Conservation (phyloP, 1,139 yeast species). For the Scheffersomyces cryptocercus region DNA sequence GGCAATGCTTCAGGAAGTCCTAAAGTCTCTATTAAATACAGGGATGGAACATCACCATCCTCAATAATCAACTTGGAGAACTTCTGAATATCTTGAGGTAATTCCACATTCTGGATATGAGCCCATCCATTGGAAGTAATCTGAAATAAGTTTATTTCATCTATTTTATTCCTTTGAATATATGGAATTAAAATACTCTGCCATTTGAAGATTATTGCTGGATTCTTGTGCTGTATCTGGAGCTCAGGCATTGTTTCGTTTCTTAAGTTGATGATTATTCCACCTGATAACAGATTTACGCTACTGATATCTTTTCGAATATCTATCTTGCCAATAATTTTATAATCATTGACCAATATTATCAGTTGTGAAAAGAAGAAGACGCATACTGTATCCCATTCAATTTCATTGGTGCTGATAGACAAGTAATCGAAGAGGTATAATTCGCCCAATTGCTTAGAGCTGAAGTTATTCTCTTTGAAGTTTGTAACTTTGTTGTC, state of each 20-base stretch:
- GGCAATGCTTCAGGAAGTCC: constrained; percentile 44
- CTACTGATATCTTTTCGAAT: constrained; percentile 34
- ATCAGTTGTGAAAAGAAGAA: constrained; percentile 42
- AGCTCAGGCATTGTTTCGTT: constrained; percentile 48
- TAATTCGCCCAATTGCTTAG: constrained; percentile 26
- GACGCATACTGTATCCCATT: constrained; percentile 37
- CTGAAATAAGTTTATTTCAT: constrained; percentile 40
- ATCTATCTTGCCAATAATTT: constrained; percentile 36
- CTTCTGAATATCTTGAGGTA: constrained; percentile 42
- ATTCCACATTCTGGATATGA: constrained; percentile 21
- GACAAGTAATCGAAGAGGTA: constrained; percentile 47
- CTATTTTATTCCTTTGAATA: constrained; percentile 11
- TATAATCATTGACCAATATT: constrained; percentile 36
- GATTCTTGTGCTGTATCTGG: constrained; percentile 35
- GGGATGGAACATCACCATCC: constrained; percentile 42
- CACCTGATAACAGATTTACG: constrained; percentile 23
- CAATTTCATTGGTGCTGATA: constrained; percentile 36
- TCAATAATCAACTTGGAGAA: constrained; percentile 35
- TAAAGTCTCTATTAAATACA: constrained; percentile 25
- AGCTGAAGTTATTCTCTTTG: constrained; percentile 10
- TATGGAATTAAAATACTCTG: constrained; percentile 25
- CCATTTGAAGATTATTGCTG: constrained; percentile 45
- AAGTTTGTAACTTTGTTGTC: constrained; percentile 8
- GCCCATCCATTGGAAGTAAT: constrained; percentile 56
- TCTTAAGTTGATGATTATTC: constrained; percentile 38